Evolutionary conservation across 2,329 filamentous ascomycete genomes (phyloP).

Genomic region (Raffaelea ambrosiae): DNA sequence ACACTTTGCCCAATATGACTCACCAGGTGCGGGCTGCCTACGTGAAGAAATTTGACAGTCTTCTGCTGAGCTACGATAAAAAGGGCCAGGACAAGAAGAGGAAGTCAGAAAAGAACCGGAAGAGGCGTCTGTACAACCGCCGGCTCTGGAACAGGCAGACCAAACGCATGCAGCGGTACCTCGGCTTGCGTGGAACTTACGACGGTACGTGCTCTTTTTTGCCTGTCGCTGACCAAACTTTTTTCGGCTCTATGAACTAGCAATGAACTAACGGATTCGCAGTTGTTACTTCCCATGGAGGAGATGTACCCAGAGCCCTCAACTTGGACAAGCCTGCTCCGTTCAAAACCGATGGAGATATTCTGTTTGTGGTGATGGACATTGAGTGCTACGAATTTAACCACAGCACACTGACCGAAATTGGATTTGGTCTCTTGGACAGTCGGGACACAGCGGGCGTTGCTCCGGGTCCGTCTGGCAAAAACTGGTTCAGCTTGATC

Average conservation of each 20-base stretch:
- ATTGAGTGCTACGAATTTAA: slow-evolving; percentile 70
- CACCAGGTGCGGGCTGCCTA: background rate
- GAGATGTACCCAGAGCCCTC: slow-evolving; percentile 17
- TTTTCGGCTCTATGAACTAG: too few species aligned
- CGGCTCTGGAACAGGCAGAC: slow-evolving; percentile 46
- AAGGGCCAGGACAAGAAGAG: slow-evolving; percentile 22
- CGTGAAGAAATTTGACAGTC: slow-evolving; percentile 2
- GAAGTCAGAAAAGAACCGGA: slow-evolving; percentile 32
- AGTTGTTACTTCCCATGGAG: too few species aligned
- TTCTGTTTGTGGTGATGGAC: slow-evolving; percentile 72
- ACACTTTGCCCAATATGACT: background rate
- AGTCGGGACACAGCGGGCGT: slow-evolving; percentile 45
- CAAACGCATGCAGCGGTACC: slow-evolving; percentile 58
- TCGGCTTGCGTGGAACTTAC: slow-evolving; percentile 51
- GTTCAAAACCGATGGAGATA: slow-evolving; percentile 40
- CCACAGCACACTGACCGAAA: slow-evolving; percentile 65
- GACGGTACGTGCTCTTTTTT: too few species aligned
- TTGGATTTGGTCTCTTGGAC: slow-evolving; percentile 78
- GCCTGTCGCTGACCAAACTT: too few species aligned
- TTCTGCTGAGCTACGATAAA: background rate
- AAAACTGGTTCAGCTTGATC: slow-evolving; percentile 61
- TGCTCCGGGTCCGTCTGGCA: slow-evolving; percentile 51
- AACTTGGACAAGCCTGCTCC: slow-evolving; percentile 35
- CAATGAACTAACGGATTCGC: too few species aligned
- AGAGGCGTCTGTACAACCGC: slow-evolving; percentile 34